Percentiles rank a stretch among this genome's conserved stretches.
Conservation (phyloP, 1,284 basidiomycete genomes). For the Ceratorhiza oryzae-sativae region DNA sequence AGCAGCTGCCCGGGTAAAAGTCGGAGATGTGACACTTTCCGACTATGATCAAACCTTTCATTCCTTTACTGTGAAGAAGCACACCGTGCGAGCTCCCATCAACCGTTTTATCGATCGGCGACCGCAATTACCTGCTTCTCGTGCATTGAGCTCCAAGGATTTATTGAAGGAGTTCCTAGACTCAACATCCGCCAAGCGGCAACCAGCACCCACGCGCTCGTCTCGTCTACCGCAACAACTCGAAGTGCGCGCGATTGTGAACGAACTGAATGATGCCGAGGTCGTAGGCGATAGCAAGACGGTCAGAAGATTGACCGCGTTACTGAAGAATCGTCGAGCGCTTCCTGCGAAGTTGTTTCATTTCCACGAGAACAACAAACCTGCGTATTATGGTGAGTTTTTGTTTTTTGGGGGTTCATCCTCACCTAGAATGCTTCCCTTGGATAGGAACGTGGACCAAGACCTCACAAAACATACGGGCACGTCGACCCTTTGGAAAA, state of each 20-base stretch:
- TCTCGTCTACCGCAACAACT: slow-evolving; percentile 52
- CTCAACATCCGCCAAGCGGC: slow-evolving; percentile 8
- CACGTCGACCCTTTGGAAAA: slow-evolving; percentile 73
- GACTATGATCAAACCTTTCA: slow-evolving; percentile 80
- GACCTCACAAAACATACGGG: slow-evolving; percentile 69
- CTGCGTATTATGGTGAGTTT: slow-evolving; percentile 74
- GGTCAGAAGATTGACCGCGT: slow-evolving; percentile 63
- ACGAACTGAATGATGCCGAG: slow-evolving; percentile 73
- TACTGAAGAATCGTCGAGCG: slow-evolving; percentile 64
- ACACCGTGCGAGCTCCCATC: slow-evolving; percentile 68
- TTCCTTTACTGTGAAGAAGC: slow-evolving; percentile 78
- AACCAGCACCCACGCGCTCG: slow-evolving; percentile 38
- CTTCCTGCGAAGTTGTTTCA: slow-evolving; percentile 76
- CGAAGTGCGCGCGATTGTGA: slow-evolving; percentile 64
- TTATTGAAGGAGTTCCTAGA: slow-evolving; percentile 10
- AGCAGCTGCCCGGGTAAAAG: slow-evolving; percentile 46
- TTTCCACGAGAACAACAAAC: slow-evolving; percentile 77
- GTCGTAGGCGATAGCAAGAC: slow-evolving; percentile 69
- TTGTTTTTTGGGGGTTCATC: background rate
- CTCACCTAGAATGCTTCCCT: background rate
- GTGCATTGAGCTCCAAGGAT: background rate
- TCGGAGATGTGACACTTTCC: slow-evolving; percentile 49
- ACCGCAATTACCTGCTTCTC: background rate
- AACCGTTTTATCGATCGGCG: slow-evolving; percentile 61
- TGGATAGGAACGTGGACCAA: slow-evolving; percentile 74